Evolutionary conservation across 805 yeast genomes (phyloP), one percentile per base, ranked within the genome.

Genomic region (Pichia exigua): DNA sequence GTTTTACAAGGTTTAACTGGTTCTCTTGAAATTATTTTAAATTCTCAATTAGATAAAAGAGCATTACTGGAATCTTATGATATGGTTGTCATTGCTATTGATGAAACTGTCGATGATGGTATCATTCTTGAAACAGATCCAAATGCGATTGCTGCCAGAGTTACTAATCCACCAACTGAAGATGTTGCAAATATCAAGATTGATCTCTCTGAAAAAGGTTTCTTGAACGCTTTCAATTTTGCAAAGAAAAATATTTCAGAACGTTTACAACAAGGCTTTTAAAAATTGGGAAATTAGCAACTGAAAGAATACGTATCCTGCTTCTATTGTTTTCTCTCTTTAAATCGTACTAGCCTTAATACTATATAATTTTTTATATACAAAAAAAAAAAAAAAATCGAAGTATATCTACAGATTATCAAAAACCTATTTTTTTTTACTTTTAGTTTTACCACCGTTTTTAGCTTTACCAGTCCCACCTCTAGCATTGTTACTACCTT

Each of bases 61-160:
- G 78, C 91, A 3, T 72, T 92, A 45, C 78, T 83, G 61, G 96
- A 87, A 57, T 80, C 84, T 65, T 94, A 85, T 65, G 99, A 94
- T 68, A 75, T 87, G 74, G 85, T 90, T 40, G 75, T 88, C 44
- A 76, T 94, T 66, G 87, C 95, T 4, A 78, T 91, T 44, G 99
- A 94, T 67, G 98, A 94, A 70, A 78, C 95, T 11, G 75, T 94
- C 47, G 99, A 94, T 65, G 95, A 91, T 65, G 99, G 98, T 42
- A 81, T 94, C 57, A 82, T 94, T 51, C 76, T 94, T 59, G 97
- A 94, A 67, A 85, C 90, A 27, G 97, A 94, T 62, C 82, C 95
- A 6, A 80, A 85, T 38, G 82, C 87, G 42, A 87, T 94, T 59
- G 91, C 92, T 2, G 80, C 95, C 17, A 80, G 99, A 70, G 96